These are phyloP conservation scores for Trichoderma gracile DNA, from an alignment of 2,329 filamentous ascomycete genomes.

Conservation along the genomic window DNA sequence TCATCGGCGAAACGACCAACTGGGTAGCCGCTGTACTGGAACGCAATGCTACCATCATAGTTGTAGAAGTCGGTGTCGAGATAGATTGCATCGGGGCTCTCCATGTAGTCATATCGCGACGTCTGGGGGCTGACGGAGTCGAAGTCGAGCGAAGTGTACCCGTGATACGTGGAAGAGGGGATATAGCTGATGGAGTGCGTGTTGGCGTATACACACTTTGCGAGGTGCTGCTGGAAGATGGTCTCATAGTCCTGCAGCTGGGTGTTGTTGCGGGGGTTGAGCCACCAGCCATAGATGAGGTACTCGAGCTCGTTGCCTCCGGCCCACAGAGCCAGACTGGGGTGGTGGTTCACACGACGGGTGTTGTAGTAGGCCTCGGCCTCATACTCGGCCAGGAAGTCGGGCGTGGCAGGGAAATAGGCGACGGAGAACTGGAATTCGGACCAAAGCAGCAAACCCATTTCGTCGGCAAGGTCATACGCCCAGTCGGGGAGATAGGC, in stretches of 20 bases:
- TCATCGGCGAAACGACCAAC: slow-evolving; percentile 63
- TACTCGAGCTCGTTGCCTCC: slow-evolving; percentile 63
- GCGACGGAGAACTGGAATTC: slow-evolving; percentile 65
- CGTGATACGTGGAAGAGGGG: slow-evolving; percentile 61
- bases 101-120: slow-evolving; percentile 57
- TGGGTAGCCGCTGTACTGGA: slow-evolving; percentile 56
- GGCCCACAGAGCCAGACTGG: slow-evolving; percentile 55
- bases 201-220: slow-evolving; percentile 59
- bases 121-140: slow-evolving; percentile 56
- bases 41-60: slow-evolving; percentile 54
- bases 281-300: slow-evolving; percentile 45
- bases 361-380: slow-evolving; percentile 61
- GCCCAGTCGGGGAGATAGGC: slow-evolving; percentile 63
- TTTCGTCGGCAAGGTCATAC: slow-evolving; percentile 62
- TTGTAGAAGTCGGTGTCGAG: slow-evolving; percentile 63
- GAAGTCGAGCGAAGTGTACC: slow-evolving; percentile 51
- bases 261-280: slow-evolving; percentile 44
- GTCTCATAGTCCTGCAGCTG: slow-evolving; percentile 54
- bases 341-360: slow-evolving; percentile 60
- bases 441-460: slow-evolving; percentile 61
- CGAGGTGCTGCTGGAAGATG: slow-evolving; percentile 56
- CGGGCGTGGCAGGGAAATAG: slow-evolving; percentile 55
- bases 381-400: slow-evolving; percentile 56
- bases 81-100: slow-evolving; percentile 53
- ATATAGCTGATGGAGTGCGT: slow-evolving; percentile 62